Conservation (phyloP, 1,139 yeast genomes). For the Yamadazyma sp. region DNA sequence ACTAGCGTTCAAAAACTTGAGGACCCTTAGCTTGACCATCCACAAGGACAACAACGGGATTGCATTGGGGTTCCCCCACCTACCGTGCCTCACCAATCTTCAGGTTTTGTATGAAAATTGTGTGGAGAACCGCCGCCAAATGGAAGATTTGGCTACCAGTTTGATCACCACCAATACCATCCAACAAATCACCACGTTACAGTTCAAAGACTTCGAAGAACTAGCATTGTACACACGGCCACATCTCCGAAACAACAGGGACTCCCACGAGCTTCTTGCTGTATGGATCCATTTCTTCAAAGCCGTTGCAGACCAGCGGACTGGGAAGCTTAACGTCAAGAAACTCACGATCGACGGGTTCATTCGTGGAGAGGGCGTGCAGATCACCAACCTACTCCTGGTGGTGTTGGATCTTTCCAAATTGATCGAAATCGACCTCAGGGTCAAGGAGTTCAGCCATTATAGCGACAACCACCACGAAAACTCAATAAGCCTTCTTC, state of each 20-base stretch:
- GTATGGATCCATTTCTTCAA: slow-evolving; percentile 14
- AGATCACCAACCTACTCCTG: background rate
- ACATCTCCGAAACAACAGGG: slow-evolving; percentile 1
- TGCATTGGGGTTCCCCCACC: background rate
- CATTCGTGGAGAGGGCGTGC: slow-evolving; percentile 7
- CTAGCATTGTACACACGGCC: slow-evolving; percentile 9
- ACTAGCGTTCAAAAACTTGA: background rate
- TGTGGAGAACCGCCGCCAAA: background rate
- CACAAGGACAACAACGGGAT: background rate
- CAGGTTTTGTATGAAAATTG: background rate
- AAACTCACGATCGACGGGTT: slow-evolving; percentile 14
- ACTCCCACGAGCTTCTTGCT: slow-evolving; percentile 7
- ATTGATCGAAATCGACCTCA: slow-evolving; percentile 4
- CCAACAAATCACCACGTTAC: slow-evolving; percentile 2
- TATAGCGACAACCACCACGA: slow-evolving; percentile 11
- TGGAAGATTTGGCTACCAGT: background rate
- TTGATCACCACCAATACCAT: background rate
- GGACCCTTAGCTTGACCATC: background rate
- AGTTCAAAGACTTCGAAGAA: slow-evolving; percentile 9
- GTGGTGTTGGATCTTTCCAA: background rate
- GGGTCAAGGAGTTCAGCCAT: slow-evolving; percentile 16
- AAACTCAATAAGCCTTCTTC: slow-evolving; percentile 10
- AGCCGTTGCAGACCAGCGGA: background rate
- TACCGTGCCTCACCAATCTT: background rate
- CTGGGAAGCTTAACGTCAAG: background rate